phyloP scores from a whole-genome alignment of 2,329 filamentous ascomycete species.

The Golovinomyces cichoracearum region DNA sequence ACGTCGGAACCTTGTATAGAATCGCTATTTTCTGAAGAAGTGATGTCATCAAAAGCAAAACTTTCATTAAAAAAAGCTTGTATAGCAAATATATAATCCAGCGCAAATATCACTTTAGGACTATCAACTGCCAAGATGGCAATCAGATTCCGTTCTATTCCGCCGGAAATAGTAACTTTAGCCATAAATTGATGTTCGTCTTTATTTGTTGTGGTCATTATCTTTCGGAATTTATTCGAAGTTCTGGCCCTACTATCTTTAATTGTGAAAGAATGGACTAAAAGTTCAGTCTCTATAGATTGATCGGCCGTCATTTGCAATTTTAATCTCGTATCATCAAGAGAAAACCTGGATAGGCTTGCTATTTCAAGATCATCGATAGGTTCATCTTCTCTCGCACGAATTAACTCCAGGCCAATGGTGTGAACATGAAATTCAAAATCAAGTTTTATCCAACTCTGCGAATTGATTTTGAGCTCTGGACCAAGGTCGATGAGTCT shows the following conservation, averaged over 20 bases:
- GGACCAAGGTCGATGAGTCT: conserved; percentile 32
- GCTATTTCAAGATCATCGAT: conserved; percentile 53
- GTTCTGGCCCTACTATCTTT: conserved; percentile 71
- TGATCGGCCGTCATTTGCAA: conserved; percentile 78
- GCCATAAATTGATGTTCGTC: conserved; percentile 97
- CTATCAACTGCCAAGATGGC: conserved; percentile 87
- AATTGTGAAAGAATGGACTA: conserved; percentile 86
- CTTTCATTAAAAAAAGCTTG: conserved; percentile 59
- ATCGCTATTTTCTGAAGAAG: conserved; percentile 23
- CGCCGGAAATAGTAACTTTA: conserved; percentile 74
- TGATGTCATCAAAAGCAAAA: conserved; percentile 34
- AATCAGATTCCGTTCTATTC: conserved; percentile 55
- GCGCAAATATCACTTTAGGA: conserved; percentile 73
- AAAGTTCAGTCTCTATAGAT: conserved; percentile 71
- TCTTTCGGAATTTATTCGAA: conserved; percentile 87
- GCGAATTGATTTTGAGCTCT: conserved; percentile 39
- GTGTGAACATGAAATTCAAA: conserved; percentile 72
- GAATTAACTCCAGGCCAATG: conserved; percentile 66
- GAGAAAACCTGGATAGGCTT: conserved; percentile 76
- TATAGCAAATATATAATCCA: conserved; percentile 84
- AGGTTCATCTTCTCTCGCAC: conserved; percentile 47
- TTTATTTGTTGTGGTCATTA: conserved; percentile 92
- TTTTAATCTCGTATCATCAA: conserved; percentile 81
- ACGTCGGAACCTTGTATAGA: conserved; percentile 30
- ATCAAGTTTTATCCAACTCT: conserved; percentile 81